These are phyloP conservation scores for Penicillium silybi DNA, from an alignment of 495 filamentous ascomycete genomes.

Conservation along the genomic window DNA sequence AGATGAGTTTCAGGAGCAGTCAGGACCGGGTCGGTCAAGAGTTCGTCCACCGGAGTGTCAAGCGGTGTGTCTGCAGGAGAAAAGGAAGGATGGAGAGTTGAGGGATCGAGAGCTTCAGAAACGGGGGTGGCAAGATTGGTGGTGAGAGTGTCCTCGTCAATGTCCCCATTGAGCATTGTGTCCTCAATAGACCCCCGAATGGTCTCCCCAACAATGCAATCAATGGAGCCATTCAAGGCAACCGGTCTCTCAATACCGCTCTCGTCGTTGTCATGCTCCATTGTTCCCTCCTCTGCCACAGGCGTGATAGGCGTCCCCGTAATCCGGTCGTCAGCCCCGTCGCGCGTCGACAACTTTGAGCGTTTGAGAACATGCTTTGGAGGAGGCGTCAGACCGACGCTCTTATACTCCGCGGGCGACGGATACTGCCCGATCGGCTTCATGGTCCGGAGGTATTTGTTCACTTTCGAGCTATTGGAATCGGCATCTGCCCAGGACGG, in stretches of 20 bases:
- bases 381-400: slow-evolving; percentile 16
- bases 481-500: slow-evolving; percentile 6
- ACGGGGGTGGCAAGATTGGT: slow-evolving; percentile 11
- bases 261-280: neutral
- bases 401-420: slow-evolving; percentile 20
- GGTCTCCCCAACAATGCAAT: neutral
- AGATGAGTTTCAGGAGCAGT: neutral
- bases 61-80: slow-evolving; percentile 7
- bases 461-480: slow-evolving; percentile 6
- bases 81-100: slow-evolving; percentile 1
- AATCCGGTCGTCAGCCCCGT: neutral
- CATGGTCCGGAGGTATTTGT: slow-evolving; percentile 12
- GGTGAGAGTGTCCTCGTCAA: neutral
- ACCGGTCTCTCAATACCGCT: slow-evolving; percentile 1
- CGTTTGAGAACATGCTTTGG: slow-evolving; percentile 1
- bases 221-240: slow-evolving; percentile 3
- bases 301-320: slow-evolving; percentile 15
- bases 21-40: slow-evolving; percentile 1
- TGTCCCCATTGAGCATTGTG: neutral
- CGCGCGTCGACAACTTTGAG: slow-evolving; percentile 3
- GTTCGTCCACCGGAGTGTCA: slow-evolving; percentile 5
- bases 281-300: slow-evolving; percentile 9
- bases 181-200: neutral
- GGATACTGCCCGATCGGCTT: slow-evolving; percentile 27
- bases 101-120: slow-evolving; percentile 9